These are phyloP conservation scores for Ophiocordyceps polyrhachis-furcata DNA, from an alignment of 2,329 filamentous ascomycete genomes.

Conservation along the genomic window DNA sequence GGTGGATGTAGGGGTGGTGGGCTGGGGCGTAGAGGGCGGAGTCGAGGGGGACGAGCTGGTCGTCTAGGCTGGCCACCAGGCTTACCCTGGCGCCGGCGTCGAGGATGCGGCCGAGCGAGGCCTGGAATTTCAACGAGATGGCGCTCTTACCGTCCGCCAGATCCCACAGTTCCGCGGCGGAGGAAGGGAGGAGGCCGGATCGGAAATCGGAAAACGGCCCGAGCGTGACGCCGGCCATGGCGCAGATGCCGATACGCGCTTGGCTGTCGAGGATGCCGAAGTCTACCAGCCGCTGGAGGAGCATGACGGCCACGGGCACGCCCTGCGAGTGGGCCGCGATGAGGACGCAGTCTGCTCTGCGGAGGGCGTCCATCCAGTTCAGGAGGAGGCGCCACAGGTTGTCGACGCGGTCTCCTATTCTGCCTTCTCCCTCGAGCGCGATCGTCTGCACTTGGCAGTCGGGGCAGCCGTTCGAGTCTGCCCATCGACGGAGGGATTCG, in stretches of 20 bases:
- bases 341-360: slow-evolving; percentile 72
- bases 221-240: slow-evolving; percentile 77
- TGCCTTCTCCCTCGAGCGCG: slow-evolving; percentile 84
- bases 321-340: slow-evolving; percentile 93
- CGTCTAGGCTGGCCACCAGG: slow-evolving; percentile 87
- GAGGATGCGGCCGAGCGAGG: slow-evolving; percentile 54
- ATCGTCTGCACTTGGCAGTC: slow-evolving; percentile 83
- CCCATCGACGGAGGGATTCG: slow-evolving; percentile 68
- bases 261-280: slow-evolving; percentile 61
- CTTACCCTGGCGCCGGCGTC: slow-evolving; percentile 67
- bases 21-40: slow-evolving; percentile 77
- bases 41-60: slow-evolving; percentile 73
- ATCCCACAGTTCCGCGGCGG: slow-evolving; percentile 87
- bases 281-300: slow-evolving; percentile 81
- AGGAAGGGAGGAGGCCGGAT: slow-evolving; percentile 72
- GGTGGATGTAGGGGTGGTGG: slow-evolving; percentile 80
- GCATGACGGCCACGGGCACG: slow-evolving; percentile 81
- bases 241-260: slow-evolving; percentile 70
- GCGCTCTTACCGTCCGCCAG: slow-evolving; percentile 68
- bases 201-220: slow-evolving; percentile 89
- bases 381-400: slow-evolving; percentile 86
- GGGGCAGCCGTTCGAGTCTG: slow-evolving; percentile 49
- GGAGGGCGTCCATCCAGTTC: slow-evolving; percentile 86
- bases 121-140: slow-evolving; percentile 66
- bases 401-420: slow-evolving; percentile 74